Evolutionary conservation across 2,329 filamentous ascomycete species (phyloP), one percentile per base, ranked within the genome.

Genomic region (Neodidymelliopsis sp.): DNA sequence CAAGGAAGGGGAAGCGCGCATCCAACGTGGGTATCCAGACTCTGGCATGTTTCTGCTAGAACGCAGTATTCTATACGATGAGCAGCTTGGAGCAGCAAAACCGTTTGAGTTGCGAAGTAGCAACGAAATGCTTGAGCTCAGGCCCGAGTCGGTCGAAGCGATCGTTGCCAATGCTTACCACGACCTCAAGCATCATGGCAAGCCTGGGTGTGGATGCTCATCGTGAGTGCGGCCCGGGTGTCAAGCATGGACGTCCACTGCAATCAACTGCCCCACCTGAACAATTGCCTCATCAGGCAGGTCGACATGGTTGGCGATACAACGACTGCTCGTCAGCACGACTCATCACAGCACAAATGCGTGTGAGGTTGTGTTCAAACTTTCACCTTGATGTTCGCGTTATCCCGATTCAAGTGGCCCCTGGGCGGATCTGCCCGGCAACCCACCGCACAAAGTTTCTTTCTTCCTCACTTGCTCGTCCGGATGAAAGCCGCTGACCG

Each of bases 31-130:
- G 0, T 75, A 63, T 48, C 70, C 66, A 1, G 71, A 74, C 51
- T 69, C 71, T 10, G 70, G 67, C 3, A 71, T 74, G 65, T 69
- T 72, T 30, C 48, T 76, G 31, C 60, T 75, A 43, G 70, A 75
- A 46, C 58, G 71, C 39, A 72, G 67, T 41, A 56, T 75, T 2
- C 43, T 75, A 20, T 74, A 70, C 46, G 72, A 75, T 42, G 56
- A 65, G 39, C 25, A 52, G 19, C 53, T 72, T 30, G 49, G 54
- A 38, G 54, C 62, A 2, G 54, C 49, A 2, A 49, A 49, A 15
- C 48, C 63, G 1, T 75, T 75, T 42, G 36, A 61, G 39, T 40
- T 60, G 28, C 50, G 54, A 34, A 69, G 58, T 25, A 58, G 49
- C 12, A 66, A 66, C 29, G 16, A 31, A 6, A 3, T 50, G 4